A percentile compares a stretch with the other conserved stretches of the same genome.
Evolutionary conservation across 352 stramenopile species (phyloP).

Genomic region (Globisporangium nodosum): DNA sequence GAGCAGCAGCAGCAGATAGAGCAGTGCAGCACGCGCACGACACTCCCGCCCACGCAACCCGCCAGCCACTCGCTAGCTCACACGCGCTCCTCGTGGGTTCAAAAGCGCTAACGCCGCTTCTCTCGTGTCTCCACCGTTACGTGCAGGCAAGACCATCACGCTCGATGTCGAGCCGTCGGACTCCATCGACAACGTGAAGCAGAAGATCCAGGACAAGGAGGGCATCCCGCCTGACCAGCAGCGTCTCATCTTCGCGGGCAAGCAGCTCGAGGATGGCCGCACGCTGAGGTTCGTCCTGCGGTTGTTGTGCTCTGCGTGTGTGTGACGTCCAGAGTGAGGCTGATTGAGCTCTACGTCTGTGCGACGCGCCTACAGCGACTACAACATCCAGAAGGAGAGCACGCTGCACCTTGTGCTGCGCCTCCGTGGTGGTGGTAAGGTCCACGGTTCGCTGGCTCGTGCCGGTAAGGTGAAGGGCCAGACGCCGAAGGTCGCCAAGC

Average conservation of each 20-base stretch:
- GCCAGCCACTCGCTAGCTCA: not conserved
- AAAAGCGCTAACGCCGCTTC: constrained; percentile 1
- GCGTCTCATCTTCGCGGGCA: constrained; percentile 80
- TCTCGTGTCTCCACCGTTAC: constrained; percentile 1
- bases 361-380: constrained; percentile 83
- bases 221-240: constrained; percentile 92
- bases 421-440: constrained; percentile 95
- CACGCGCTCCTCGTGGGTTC: not conserved
- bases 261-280: constrained; percentile 90
- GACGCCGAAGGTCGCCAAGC: constrained; percentile 98
- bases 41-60: not conserved
- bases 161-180: constrained; percentile 90
- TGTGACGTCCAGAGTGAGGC: not conserved
- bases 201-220: constrained; percentile 91
- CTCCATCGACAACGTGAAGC: constrained; percentile 95
- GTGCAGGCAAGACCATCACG: constrained; percentile 85
- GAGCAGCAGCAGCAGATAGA: not conserved
- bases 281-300: constrained; percentile 42
- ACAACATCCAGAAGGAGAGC: constrained; percentile 96
- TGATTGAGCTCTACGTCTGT: not conserved
- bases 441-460: constrained; percentile 99
- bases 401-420: constrained; percentile 96
- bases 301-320: not conserved
- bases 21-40: not conserved
- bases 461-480: constrained; percentile 99